Base-by-base conservation (phyloP, 345 rosid genomes). In the Trapa bicornis region DNA sequence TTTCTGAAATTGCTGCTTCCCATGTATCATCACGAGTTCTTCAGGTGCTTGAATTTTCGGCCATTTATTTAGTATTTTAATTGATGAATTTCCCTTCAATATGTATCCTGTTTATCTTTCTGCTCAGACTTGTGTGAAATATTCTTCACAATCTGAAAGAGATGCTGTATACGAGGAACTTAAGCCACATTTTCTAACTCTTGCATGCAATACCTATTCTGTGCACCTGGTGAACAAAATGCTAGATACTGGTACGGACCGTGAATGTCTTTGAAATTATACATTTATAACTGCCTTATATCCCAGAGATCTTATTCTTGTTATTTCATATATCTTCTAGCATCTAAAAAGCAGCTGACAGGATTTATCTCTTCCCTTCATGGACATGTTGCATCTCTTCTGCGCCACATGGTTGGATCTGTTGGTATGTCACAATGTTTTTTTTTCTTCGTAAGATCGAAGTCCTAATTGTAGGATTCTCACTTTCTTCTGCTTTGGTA, bases 341-440 rank as follows among this genome's bases (percentile, higher is more conserved):
- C 87, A 69, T 89, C 97, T 68, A 89, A 86, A 72, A 80, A 77
- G 74, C 97, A 89, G 84, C 80, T 86, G 48, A 70, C 85, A 22
- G 85, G 73, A 67, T 77, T 89, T 82, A 82, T 95, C 67, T 86
- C 92, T 73, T 76, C 78, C 56, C 89, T 91, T 61, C 89, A 77
- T 50, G 99, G 97, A 67, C 85, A 82, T 73, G 92, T 83, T 66
- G 94, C 96, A 36, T 15, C 81, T 60, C 90, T 87, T 71, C 96
- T 95, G 66, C 86, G 97, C 38, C 93, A 95, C 74, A 81, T 82
- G 89, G 91, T 87, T 78, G 99, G 96, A 74, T 91, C 97, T 64
- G 82, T 84, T 73, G 96, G 99, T 94, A 85, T 61, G 90, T 78
- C 22, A 45, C 47, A 6, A 50, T 71, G 37, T 17, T 35, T 42